Evolutionary conservation across 2,329 filamentous ascomycete genomes (phyloP).

Genomic region (Xylaria sp.): DNA sequence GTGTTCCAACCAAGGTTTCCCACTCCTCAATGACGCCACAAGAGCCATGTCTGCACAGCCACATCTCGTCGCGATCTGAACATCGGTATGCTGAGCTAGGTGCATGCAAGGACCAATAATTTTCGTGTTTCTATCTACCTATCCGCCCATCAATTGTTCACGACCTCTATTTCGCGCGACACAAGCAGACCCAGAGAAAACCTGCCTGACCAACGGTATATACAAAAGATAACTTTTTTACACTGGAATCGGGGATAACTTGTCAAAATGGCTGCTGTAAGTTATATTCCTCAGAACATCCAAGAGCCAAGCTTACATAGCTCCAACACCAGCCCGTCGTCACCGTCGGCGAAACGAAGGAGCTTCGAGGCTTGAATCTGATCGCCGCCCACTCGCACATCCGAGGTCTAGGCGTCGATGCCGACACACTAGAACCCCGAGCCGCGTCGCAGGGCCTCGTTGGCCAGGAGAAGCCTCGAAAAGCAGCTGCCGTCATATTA

Average conservation of each 20-base stretch:
- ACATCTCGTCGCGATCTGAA: conserved; percentile 27
- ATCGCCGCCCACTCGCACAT: conserved; percentile 99
- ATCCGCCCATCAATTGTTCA: conserved; percentile 11
- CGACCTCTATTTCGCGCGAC: neutral
- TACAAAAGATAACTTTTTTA: neutral
- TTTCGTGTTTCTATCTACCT: conserved; percentile 25
- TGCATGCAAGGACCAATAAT: conserved; percentile 22
- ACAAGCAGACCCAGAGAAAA: neutral
- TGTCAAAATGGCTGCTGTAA: conserved; percentile 59
- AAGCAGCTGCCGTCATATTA: conserved; percentile 92
- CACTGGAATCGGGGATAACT: neutral
- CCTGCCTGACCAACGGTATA: neutral
- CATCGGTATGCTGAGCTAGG: neutral
- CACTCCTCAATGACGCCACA: neutral
- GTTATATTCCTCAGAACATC: conserved; percentile 35
- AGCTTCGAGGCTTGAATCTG: conserved; percentile 94
- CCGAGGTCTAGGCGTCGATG: conserved; percentile 90
- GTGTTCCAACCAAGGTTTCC: neutral
- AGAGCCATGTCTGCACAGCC: too few relatives aligned
- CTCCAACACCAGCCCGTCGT: conserved; percentile 56
- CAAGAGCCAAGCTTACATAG: conserved; percentile 27
- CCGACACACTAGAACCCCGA: conserved; percentile 87
- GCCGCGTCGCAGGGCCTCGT: conserved; percentile 88
- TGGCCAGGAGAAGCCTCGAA: conserved; percentile 94
- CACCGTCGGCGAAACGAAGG: conserved; percentile 93